A percentile compares a stretch with the other conserved stretches of the same genome.
Conservation (phyloP, 1,139 yeast genomes). For the Protomyces gravidus region DNA sequence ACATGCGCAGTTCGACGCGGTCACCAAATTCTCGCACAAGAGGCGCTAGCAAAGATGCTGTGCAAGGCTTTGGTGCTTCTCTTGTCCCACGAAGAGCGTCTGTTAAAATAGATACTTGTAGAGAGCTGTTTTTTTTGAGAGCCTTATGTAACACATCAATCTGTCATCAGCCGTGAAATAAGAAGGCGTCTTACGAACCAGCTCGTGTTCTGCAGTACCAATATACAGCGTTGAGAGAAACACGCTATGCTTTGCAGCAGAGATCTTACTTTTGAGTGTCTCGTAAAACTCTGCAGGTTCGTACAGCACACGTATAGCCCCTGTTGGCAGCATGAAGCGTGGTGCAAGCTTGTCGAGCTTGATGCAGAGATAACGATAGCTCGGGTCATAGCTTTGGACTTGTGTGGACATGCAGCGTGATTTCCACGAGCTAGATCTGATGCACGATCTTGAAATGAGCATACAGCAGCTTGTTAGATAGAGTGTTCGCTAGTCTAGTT, state of each 20-base stretch:
- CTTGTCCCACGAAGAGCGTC: slow-evolving; percentile 93
- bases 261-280: slow-evolving; percentile 45
- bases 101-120: slow-evolving; percentile 67
- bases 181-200: slow-evolving; percentile 38
- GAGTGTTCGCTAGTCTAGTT: not conserved
- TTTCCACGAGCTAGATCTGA: not conserved
- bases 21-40: slow-evolving; percentile 64
- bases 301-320: slow-evolving; percentile 59
- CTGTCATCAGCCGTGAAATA: slow-evolving; percentile 1
- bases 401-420: not conserved
- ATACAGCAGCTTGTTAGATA: no score
- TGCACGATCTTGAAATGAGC: not conserved
- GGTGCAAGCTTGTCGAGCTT: slow-evolving; percentile 31
- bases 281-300: slow-evolving; percentile 69
- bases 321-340: slow-evolving; percentile 41
- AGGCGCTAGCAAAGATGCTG: slow-evolving; percentile 69
- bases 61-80: slow-evolving; percentile 73
- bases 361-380: slow-evolving; percentile 18
- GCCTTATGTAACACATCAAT: slow-evolving; percentile 59
- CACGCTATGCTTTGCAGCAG: slow-evolving; percentile 55
- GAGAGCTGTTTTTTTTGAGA: slow-evolving; percentile 52
- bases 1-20: slow-evolving; percentile 75
- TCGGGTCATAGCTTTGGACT: slow-evolving; percentile 8
- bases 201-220: slow-evolving; percentile 76
- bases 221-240: slow-evolving; percentile 82